A percentile compares a stretch with the other conserved stretches of the same genome.
Evolutionary conservation across 148 eudicot species (phyloP).

Genomic region (Gaultheria prostrata): DNA sequence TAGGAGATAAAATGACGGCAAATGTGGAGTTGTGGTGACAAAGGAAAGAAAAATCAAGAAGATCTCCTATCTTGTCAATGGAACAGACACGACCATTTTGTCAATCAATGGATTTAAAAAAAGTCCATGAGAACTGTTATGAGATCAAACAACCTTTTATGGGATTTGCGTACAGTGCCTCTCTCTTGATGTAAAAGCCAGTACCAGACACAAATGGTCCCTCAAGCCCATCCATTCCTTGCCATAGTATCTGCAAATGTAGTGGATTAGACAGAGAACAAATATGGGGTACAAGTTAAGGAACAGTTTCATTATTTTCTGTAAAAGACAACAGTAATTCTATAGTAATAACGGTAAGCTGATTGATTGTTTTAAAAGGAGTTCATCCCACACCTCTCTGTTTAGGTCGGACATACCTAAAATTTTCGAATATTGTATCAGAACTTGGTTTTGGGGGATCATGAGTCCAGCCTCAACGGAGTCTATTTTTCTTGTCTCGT

Average conservation of each 20-base stretch:
- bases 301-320: not conserved
- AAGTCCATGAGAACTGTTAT: too few relatives aligned
- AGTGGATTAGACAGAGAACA: not conserved
- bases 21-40: too few relatives aligned
- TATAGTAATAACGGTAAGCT: not conserved
- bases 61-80: too few relatives aligned
- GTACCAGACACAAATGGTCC: constrained; percentile 55
- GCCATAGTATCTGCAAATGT: constrained; percentile 26
- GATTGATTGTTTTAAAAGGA: not conserved
- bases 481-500: not conserved
- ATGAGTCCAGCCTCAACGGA: not conserved
- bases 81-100: too few relatives aligned
- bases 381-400: not conserved
- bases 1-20: not conserved
- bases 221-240: constrained; percentile 51
- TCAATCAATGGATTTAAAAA: too few relatives aligned
- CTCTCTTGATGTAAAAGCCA: constrained; percentile 53
- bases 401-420: not conserved
- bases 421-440: not conserved
- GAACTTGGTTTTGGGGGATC: not conserved
- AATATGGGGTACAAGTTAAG: not conserved
- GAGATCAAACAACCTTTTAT: not conserved
- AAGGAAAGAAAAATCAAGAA: too few relatives aligned
- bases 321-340: not conserved
- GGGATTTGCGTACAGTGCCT: constrained; percentile 38